Evolutionary conservation across 495 filamentous ascomycete species (phyloP), one percentile per base, ranked within the genome.

Genomic region (Aspergillus ellipticus): DNA sequence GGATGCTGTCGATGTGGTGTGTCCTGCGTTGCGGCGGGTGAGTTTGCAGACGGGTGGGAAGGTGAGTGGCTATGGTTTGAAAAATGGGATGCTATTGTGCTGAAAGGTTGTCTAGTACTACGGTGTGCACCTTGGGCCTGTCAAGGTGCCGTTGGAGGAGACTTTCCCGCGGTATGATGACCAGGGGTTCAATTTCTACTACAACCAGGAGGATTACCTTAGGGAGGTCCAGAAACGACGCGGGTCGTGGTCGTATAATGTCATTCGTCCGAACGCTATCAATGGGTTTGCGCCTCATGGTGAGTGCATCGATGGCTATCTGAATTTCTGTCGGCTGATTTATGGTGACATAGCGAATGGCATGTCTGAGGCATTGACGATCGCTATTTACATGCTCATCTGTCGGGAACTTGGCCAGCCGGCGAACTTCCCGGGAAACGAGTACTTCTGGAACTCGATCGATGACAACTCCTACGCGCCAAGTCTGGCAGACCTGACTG

Each of bases 101-200:
- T 51, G 35, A 51, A 42, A 39, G 6, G 43, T 21, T 20, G 28
- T 19, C 13, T 43, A 71, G 62, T 61, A 72, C 43, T 73, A 73
- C 46, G 62, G 62, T 43, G 65, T 68, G 20, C 68, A 71, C 37
- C 52, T 70, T 2, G 57, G 61, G 0, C 67, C 69, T 6, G 65
- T 66, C 5, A 59, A 60, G n/a, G 49, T 58, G 15, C 66, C 68
- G 0, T 28, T 62, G 6, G 58, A 62, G 17, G 70, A 73, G 41
- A 56, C 47, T 7, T 53, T 62, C 42, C 61, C 62, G 2, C 63
- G 67, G 0, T 63, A 64, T 11, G 58, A 61, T n/a, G 61, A 60
- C 20, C 24, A 65, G 22, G 63, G 53, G 0, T 49, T 53, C 45
- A 73, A 70, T 53, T 73, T 73, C 62, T 73, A 73, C 45, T 73